Conservation (phyloP, 352 stramenopile species). For the Peronospora destructor region DNA sequence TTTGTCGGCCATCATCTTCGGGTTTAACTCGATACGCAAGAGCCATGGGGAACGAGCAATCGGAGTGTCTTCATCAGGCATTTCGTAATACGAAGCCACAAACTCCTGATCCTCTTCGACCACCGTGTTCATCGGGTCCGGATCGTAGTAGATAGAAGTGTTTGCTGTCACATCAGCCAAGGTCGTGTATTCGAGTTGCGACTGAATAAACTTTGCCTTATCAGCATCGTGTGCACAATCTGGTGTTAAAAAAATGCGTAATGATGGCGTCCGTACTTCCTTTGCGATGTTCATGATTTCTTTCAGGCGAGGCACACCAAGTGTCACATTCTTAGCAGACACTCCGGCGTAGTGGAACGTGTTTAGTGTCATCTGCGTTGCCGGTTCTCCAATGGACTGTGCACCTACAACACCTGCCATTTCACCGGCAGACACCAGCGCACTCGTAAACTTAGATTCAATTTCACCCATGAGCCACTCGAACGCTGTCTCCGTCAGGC, state of each 20-base stretch:
- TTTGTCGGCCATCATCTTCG: conserved; percentile 96
- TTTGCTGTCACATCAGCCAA: conserved; percentile 93
- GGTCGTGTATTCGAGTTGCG: conserved; percentile 95
- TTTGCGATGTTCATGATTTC: conserved; percentile 99
- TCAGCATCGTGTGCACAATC: conserved; percentile 84
- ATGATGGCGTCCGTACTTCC: conserved; percentile 94
- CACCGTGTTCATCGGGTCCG: conserved; percentile 94
- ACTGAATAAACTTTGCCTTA: conserved; percentile 89
- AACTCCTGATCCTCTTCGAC: conserved; percentile 96
- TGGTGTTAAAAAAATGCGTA: conserved; percentile 93
- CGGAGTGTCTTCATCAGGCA: conserved; percentile 93
- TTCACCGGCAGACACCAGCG: conserved; percentile 94
- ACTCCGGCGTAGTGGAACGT: conserved; percentile 99
- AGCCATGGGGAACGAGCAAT: conserved; percentile 95
- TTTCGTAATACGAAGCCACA: conserved; percentile 96
- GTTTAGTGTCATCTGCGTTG: conserved; percentile 99
- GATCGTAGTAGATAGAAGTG: conserved; percentile 99
- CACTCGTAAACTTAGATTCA: conserved; percentile 93
- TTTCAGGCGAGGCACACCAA: conserved; percentile 98
- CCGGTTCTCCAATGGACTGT: conserved; percentile 98
- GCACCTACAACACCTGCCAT: conserved; percentile 98
- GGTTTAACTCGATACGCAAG: conserved; percentile 97
- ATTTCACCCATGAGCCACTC: conserved; percentile 95
- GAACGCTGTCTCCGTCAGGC: conserved; percentile 93
- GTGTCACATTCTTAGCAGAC: conserved; percentile 98